Evolutionary conservation across 148 eudicot genomes (phyloP), one percentile per base, ranked within the genome.

Genomic region (Rhododendron ferrugineum): DNA sequence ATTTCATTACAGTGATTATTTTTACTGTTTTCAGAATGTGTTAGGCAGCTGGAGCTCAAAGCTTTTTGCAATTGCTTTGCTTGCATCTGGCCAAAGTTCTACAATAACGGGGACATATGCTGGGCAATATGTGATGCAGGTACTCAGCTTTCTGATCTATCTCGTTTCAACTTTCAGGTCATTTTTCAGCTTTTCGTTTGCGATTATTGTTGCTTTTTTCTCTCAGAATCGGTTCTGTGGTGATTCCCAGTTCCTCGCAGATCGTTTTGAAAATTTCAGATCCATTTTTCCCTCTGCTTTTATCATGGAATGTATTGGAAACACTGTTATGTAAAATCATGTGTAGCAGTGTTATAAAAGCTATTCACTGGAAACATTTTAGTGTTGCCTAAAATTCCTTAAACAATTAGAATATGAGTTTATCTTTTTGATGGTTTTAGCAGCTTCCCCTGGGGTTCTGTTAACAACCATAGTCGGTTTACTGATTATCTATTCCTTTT

Each of bases 71-170:
- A 87, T 97, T 86, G 99, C 99, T 44, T 93, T 97, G 87, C 90
- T 97, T 83, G 98, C 99, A 56, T 97, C 99, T 22, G 99, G 99
- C 23, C 99, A 97, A 91, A 97, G 99, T 90, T 97, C 99, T 82
- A 97, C 99, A 56, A 97, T 97, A 87, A 97, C 99, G 4, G 99
- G 99, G 84, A 97, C 99, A 4, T 97, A 97, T 89, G 99, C 99
- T 30, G 99, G 99, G 50, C 99, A 97, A 90, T 97, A 94, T 88
- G 96, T 97, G 79, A 97, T 97, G 99, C 99, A 97, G 98, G 99
- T 95, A 91, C 80, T 54, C 18, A 80, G n/a, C 20, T 72, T n/a
- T 14, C 28, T 75, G 4, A 36, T 14, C 37, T 15, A 81, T 4
- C 42, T 68, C 74, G 0, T 68, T 56, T 56, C 23, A 4, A 56